Conservation (phyloP, 805 yeast genomes). For the Lipomyces orientalis region DNA sequence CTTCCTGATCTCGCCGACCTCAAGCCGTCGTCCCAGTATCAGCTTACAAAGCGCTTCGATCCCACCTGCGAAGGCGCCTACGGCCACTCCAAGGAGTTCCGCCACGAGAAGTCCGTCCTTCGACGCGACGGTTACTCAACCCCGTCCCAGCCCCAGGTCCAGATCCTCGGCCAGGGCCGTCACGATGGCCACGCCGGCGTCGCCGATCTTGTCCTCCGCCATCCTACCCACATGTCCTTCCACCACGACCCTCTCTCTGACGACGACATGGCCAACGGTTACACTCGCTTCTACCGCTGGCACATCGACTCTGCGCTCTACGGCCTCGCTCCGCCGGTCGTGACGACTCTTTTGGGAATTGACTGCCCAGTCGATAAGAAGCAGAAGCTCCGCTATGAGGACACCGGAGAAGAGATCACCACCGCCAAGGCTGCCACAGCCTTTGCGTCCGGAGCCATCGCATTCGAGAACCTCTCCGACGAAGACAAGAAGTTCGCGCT, state of each 20-base stretch:
- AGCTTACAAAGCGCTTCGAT: conserved; percentile 77
- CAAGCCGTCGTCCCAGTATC: conserved; percentile 75
- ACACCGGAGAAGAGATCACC: conserved; percentile 65
- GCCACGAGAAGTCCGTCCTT: conserved; percentile 68
- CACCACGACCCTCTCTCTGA: conserved; percentile 69
- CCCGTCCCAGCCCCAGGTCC: conserved; percentile 86
- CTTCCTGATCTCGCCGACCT: conserved; percentile 74
- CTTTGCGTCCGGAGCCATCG: conserved; percentile 82
- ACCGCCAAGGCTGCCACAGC: conserved; percentile 88
- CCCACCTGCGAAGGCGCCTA: conserved; percentile 72
- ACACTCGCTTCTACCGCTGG: conserved; percentile 90
- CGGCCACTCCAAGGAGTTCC: conserved; percentile 84
- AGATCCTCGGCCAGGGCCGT: conserved; percentile 82
- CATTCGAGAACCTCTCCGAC: conserved; percentile 67
- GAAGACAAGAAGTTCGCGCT: conserved; percentile 78
- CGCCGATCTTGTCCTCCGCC: conserved; percentile 66
- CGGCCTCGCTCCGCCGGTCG: conserved; percentile 83
- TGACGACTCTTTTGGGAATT: conserved; percentile 82
- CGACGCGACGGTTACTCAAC: conserved; percentile 81
- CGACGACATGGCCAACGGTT: conserved; percentile 64
- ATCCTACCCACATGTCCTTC: conserved; percentile 83
- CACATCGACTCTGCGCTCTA: conserved; percentile 91
- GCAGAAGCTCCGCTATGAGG: conserved; percentile 68
- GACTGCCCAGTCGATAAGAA: conserved; percentile 67
- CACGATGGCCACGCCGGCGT: conserved; percentile 62